Evolutionary conservation across 2,329 filamentous ascomycete species (phyloP), one percentile per base, ranked within the genome.

Genomic region (Aspergillus melleus): DNA sequence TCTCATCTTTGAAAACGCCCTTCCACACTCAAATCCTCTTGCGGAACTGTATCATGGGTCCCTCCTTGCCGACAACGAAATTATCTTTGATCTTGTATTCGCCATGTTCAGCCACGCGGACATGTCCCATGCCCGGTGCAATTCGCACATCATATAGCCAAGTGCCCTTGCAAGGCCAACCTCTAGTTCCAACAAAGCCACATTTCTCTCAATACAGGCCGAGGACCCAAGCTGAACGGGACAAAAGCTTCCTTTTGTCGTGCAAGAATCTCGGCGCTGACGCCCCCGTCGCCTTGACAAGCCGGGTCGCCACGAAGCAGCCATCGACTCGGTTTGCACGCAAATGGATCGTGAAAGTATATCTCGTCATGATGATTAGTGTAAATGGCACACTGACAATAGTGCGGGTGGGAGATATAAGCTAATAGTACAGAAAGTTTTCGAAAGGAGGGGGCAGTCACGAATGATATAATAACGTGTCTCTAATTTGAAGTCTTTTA

Each of bases 61-160:
- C 53, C 19, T 55, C 52, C 10, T 46, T 54, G 8, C 52, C 52
- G 9, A 47, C 22, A 1, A 29, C 32, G 11, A 54, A 47, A 47
- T 54, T 24, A 26, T 54, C 52, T 19, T 46, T 19, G 11, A 54
- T 54, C 32, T 46, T 46, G 16, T 54, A 54, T 12, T 54, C 52
- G 12, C 22, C 22, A n/a, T 16, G 36, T 3, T 6, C 9, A 19
- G 16, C 24, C 3, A 54, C 24, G 14, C 52, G 39, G 22, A 54
- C 22, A 14, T n/a, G 32, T 14, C 46, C 52, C 39, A 19, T 54
- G 22, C 52, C 52, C 16, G 52, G 52, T 16, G 52, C 39, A 39
- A 54, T 24, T 9, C 52, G n/a, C 12, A 54, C 6, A 46, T 54
- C 52, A 22, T 54, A 54, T 24, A 46, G n/a, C 52, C 39, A 54